Conservation (phyloP, 2,329 filamentous ascomycete species). For the Thielaviopsis musarum region DNA sequence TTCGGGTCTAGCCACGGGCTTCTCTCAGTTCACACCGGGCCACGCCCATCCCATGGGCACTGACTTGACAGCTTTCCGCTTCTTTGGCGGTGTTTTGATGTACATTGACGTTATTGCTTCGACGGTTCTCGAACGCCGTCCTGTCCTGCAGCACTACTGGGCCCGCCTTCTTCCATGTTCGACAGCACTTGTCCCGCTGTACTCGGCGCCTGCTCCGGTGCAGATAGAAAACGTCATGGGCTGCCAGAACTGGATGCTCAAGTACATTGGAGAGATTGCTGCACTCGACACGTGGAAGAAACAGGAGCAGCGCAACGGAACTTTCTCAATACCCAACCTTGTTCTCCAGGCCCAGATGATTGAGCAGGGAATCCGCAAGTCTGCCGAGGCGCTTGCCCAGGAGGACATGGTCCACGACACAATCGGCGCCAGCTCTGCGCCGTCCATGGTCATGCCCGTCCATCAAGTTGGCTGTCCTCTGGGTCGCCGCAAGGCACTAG, state of each 20-base stretch:
- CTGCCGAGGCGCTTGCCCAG: conserved; percentile 17
- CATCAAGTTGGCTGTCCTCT: conserved; percentile 11
- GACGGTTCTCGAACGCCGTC: conserved; percentile 26
- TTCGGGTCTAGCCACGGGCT: conserved; percentile 18
- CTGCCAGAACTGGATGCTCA: conserved; percentile 38
- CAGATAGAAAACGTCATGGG: conserved; percentile 36
- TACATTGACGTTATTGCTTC: conserved; percentile 34
- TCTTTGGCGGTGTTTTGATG: conserved; percentile 29
- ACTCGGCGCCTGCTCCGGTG: conserved; percentile 17
- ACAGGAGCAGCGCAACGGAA: conserved; percentile 24
- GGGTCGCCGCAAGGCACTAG: conserved; percentile 3
- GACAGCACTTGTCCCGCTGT: conserved; percentile 7
- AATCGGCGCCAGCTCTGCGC: background rate
- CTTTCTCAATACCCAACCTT: conserved; percentile 29
- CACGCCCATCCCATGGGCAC: conserved; percentile 24
- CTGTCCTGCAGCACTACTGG: conserved; percentile 27
- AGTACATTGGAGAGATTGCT: conserved; percentile 36
- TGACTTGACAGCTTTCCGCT: conserved; percentile 30
- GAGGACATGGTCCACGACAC: conserved; percentile 1
- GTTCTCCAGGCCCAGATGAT: conserved; percentile 27
- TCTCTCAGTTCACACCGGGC: conserved; percentile 21
- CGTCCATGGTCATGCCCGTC: conserved; percentile 8
- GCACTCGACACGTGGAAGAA: conserved; percentile 39
- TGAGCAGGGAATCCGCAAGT: conserved; percentile 21
- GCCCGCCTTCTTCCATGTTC: conserved; percentile 21